phyloP scores from a whole-genome alignment of 176 grass and related monocot species.

The Carex kokanica region DNA sequence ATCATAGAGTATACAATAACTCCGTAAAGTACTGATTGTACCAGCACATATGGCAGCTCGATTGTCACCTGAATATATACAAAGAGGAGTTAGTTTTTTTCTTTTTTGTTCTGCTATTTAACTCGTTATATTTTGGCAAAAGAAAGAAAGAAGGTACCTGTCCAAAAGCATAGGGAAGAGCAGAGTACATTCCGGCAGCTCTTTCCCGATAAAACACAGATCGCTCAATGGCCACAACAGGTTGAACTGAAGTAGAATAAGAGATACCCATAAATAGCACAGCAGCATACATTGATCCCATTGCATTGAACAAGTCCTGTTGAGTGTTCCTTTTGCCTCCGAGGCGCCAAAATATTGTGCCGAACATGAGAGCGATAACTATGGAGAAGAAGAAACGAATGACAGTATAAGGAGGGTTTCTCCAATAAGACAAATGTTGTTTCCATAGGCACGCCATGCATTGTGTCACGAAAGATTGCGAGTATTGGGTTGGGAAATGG shows the following conservation, averaged over 20 bases:
- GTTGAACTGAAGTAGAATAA: too few relatives aligned
- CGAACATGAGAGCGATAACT: slow-evolving; percentile 43
- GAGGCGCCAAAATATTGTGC: slow-evolving; percentile 53
- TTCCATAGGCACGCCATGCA: slow-evolving; percentile 57
- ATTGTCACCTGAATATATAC: slow-evolving; percentile 31
- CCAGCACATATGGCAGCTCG: slow-evolving; percentile 45
- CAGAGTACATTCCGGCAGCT: too few relatives aligned
- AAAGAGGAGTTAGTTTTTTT: neutral
- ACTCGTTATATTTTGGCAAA: slow-evolving; percentile 6
- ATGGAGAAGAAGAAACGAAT: slow-evolving; percentile 57
- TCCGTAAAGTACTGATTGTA: slow-evolving; percentile 44
- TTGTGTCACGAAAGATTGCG: slow-evolving; percentile 40
- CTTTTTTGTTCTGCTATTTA: neutral
- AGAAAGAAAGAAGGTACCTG: too few relatives aligned
- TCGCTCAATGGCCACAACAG: too few relatives aligned
- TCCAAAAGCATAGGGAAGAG: too few relatives aligned
- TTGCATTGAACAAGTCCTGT: slow-evolving; percentile 48
- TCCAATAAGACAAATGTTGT: slow-evolving; percentile 55
- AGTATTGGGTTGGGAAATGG: neutral
- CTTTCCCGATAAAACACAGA: too few relatives aligned
- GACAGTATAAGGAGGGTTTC: slow-evolving; percentile 55
- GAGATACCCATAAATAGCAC: slow-evolving; percentile 27
- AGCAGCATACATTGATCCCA: slow-evolving; percentile 61
- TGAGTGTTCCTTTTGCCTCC: slow-evolving; percentile 30
- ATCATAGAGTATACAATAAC: slow-evolving; percentile 48